Percentiles rank a stretch among this genome's conserved stretches.
Evolutionary conservation across 805 yeast genomes (phyloP).

Genomic region (Cyberlindnera petersonii): DNA sequence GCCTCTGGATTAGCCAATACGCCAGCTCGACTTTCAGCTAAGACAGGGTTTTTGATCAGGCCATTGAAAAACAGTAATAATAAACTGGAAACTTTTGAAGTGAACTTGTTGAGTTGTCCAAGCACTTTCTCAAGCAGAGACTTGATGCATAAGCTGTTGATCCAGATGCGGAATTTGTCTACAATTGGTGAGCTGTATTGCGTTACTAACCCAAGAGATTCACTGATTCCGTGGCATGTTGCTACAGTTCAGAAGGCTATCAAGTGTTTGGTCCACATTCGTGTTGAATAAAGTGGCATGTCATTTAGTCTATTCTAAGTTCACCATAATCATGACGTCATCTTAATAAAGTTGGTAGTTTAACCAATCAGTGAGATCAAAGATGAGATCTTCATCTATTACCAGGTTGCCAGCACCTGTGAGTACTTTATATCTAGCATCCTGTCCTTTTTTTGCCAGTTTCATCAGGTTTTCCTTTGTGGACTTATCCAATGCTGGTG

Average conservation of each 20-base stretch:
- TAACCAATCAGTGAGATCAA: constrained; percentile 8
- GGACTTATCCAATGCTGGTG: neutral
- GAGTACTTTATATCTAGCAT: constrained; percentile 5
- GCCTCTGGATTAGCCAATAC: constrained; percentile 68
- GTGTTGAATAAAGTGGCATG: constrained; percentile 4
- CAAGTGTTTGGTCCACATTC: constrained; percentile 53
- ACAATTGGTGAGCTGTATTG: constrained; percentile 36
- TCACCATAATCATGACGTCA: too few relatives aligned
- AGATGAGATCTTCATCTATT: neutral
- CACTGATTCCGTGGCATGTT: constrained; percentile 70
- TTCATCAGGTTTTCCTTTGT: constrained; percentile 2
- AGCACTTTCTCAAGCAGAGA: constrained; percentile 54
- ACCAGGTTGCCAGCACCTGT: neutral
- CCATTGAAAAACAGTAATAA: constrained; percentile 29
- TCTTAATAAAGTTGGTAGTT: constrained; percentile 1
- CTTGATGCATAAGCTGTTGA: constrained; percentile 50
- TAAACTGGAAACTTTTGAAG: constrained; percentile 45
- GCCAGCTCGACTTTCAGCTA: constrained; percentile 64
- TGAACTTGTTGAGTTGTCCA: constrained; percentile 70
- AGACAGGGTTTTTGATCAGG: constrained; percentile 63
- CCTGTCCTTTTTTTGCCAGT: constrained; percentile 16
- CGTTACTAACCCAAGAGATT: constrained; percentile 30
- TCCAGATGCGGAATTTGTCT: constrained; percentile 59
- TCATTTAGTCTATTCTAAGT: neutral
- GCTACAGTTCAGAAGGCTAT: constrained; percentile 61